Evolutionary conservation across 176 grass and related monocot species (phyloP).

Genomic region (Alopecurus myosuroides): DNA sequence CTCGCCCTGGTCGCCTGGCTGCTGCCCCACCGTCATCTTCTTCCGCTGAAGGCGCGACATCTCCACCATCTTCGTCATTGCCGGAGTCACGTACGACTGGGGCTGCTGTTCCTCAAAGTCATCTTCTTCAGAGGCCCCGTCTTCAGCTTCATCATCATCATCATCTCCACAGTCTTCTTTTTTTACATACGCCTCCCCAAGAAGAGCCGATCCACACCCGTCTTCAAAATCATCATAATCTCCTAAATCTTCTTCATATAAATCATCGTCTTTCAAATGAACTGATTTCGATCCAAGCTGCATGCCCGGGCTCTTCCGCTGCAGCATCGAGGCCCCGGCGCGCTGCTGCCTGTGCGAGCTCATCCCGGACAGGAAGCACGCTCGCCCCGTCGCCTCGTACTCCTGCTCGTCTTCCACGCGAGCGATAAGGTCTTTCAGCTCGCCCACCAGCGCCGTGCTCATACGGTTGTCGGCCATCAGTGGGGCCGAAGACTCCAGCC

Average conservation of each 20-base stretch:
- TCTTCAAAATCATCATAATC: too few species aligned
- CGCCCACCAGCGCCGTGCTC: not conserved
- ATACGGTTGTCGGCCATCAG: not conserved
- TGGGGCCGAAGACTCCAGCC: not conserved
- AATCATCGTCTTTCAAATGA: too few species aligned
- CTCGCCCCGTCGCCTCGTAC: constrained; percentile 11
- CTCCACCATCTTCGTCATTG: not conserved
- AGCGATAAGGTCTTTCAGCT: not conserved
- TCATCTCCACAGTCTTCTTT: not conserved
- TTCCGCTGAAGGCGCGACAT: not conserved
- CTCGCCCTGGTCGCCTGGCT: not conserved
- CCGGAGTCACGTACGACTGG: not conserved
- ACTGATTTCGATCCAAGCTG: too few species aligned
- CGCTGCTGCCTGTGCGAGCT: constrained; percentile 37
- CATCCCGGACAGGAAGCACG: constrained; percentile 17
- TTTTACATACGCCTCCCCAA: too few species aligned
- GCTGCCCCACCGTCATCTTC: not conserved
- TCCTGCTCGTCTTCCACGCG: not conserved
- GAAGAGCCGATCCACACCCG: too few species aligned
- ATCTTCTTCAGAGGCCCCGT: not conserved
- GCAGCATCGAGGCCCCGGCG: not conserved
- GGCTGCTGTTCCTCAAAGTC: not conserved
- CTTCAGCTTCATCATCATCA: too few species aligned
- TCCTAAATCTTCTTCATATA: too few species aligned
- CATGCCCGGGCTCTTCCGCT: too few species aligned